phyloP scores from a whole-genome alignment of 768 basidiomycete species.

The Collybia nuda region DNA sequence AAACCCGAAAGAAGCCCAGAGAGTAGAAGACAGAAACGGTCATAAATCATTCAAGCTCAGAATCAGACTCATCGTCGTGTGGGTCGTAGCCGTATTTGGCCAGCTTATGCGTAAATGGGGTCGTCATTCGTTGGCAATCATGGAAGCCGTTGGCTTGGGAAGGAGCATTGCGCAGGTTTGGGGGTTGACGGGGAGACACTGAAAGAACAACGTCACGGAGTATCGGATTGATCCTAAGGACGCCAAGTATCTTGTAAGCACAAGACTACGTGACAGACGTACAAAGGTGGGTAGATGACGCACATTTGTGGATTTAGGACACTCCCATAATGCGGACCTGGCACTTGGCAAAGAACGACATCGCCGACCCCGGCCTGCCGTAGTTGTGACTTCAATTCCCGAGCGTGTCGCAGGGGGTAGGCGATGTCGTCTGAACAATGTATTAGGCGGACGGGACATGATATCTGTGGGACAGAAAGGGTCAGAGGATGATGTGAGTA shows the following conservation, averaged over 20 bases:
- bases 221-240: conserved; percentile 15
- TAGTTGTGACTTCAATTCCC: conserved; percentile 17
- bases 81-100: conserved; percentile 16
- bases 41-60: neutral
- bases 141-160: conserved; percentile 1
- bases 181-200: neutral
- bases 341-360: conserved; percentile 16
- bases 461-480: conserved; percentile 6
- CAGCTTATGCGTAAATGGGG: conserved; percentile 14
- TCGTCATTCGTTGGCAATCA: conserved; percentile 11
- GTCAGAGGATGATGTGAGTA: neutral
- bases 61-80: conserved; percentile 14
- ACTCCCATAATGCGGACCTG: conserved; percentile 21
- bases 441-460: conserved; percentile 21
- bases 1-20: too few relatives aligned
- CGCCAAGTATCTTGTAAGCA: too few relatives aligned
- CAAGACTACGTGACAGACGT: neutral
- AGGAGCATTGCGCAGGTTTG: neutral
- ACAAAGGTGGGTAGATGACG: conserved; percentile 4
- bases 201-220: conserved; percentile 13
- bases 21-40: neutral
- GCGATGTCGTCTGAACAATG: conserved; percentile 25
- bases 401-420: conserved; percentile 13
- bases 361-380: conserved; percentile 16
- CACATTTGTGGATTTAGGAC: conserved; percentile 19